Conservation (phyloP, 2,329 filamentous ascomycete genomes). For the Trichoderma hamatum region DNA sequence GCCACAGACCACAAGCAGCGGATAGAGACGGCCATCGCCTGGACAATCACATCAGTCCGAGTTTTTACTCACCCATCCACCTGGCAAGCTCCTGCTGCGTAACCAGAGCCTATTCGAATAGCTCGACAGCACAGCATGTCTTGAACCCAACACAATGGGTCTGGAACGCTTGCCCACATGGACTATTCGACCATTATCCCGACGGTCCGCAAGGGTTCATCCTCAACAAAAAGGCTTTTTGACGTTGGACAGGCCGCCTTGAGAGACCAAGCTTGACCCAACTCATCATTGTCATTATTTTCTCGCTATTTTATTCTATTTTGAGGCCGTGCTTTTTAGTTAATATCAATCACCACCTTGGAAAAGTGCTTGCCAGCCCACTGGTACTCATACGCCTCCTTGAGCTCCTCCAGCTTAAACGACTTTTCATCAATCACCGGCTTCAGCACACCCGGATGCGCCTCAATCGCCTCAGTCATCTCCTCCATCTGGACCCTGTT, state of each 20-base stretch:
- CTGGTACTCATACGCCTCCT: conserved; percentile 49
- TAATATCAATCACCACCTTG: conserved; percentile 44
- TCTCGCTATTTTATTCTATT: background rate
- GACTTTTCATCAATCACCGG: conserved; percentile 48
- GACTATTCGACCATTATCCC: background rate
- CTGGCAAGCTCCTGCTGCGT: background rate
- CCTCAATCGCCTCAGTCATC: conserved; percentile 54
- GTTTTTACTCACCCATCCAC: background rate
- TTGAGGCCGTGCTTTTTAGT: conserved; percentile 8
- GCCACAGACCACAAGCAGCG: background rate
- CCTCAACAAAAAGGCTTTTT: background rate
- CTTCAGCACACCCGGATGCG: conserved; percentile 45
- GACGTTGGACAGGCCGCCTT: background rate
- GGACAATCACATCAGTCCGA: background rate
- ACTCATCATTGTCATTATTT: background rate
- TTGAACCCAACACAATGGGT: background rate
- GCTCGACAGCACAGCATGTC: background rate
- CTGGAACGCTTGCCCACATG: background rate
- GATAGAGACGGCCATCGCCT: background rate
- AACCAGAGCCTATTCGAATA: background rate
- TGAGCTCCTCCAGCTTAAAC: conserved; percentile 50
- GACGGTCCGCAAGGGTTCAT: background rate
- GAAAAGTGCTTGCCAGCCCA: conserved; percentile 44
- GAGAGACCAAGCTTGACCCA: background rate
- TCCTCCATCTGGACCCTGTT: conserved; percentile 54